Base-by-base conservation (phyloP, 495 filamentous ascomycete genomes). In the Platismatia glauca region DNA sequence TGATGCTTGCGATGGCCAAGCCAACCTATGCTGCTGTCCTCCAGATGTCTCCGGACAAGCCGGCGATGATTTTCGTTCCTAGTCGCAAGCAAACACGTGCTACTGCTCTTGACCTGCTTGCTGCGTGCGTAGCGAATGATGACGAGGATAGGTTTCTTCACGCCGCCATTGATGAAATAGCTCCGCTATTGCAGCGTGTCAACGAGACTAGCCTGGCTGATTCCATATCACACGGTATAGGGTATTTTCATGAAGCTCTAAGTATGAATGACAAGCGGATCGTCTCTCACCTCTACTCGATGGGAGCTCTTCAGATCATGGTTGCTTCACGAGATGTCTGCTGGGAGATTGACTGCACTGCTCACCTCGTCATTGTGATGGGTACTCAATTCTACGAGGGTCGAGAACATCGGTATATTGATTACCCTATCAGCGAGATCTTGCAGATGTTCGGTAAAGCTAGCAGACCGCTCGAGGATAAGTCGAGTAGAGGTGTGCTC, bases 371-470 rank as follows among this genome's bases (percentile, higher is more conserved):
- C 11, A 83, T 97, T 41, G 86, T 97, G 29, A 97, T 97, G 95
- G 91, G 90, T 27, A 99, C 95, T n/a, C 95, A 97, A 70, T 99
- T 91, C 74, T 99, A 92, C 61, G 94, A 99, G 65, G 94, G 94
- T 22, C 84, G 90, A 63, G 95, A 99, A 70, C 94, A 99, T 75
- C 87, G 94, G 27, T 99, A 99, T 74, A 86, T 97, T 65, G 94
- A 99, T 74, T 97, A 97, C 70, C 89, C 92, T 4, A 84, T 97
- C 64, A 92, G 87, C 69, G 94, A 99, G 71, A 81, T 99, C n/a
- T 77, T 99, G n/a, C 95, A 99, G 69, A 99, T 99, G 95, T 96
- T 97, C 64, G 94, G 94, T 67, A 95, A 91, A 72, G 90, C 94
- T 33, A 85, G 88, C 35, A 87, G 91, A 59, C 80, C 90, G 8